Evolutionary conservation across 306 rosid genomes (phyloP).

Genomic region (Acacia crassicarpa): DNA sequence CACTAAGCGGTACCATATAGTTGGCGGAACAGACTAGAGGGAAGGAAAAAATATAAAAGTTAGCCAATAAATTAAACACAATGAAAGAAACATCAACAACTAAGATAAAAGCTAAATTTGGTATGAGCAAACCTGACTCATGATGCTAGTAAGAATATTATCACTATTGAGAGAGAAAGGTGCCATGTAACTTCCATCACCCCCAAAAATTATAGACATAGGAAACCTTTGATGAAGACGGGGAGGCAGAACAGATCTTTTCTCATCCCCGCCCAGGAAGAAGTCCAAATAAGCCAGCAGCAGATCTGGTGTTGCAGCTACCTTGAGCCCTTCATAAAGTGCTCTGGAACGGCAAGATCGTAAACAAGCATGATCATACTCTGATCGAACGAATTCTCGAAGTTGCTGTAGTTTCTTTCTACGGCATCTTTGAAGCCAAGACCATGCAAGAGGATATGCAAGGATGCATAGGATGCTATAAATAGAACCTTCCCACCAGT

Average conservation of each 20-base stretch:
- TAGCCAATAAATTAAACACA: slow-evolving; percentile 23
- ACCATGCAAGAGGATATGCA: slow-evolving; percentile 93
- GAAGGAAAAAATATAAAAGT: slow-evolving; percentile 24
- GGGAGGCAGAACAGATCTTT: slow-evolving; percentile 79
- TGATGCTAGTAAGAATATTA: slow-evolving; percentile 82
- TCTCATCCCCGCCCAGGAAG: slow-evolving; percentile 97
- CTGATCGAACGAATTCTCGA: slow-evolving; percentile 92
- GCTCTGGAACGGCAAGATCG: slow-evolving; percentile 98
- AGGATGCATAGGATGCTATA: slow-evolving; percentile 75
- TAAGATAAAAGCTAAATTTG: slow-evolving; percentile 18
- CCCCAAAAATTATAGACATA: slow-evolving; percentile 82
- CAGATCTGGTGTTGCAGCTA: slow-evolving; percentile 85
- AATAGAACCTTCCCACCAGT: slow-evolving; percentile 99
- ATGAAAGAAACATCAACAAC: slow-evolving; percentile 6
- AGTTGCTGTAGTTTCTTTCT: slow-evolving; percentile 81
- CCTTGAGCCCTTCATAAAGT: slow-evolving; percentile 98
- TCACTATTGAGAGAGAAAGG: slow-evolving; percentile 85
- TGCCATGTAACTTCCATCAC: slow-evolving; percentile 93
- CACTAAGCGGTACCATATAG: slow-evolving; percentile 94
- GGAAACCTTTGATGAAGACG: slow-evolving; percentile 84
- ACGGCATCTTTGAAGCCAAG: slow-evolving; percentile 91
- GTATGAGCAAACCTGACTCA: slow-evolving; percentile 76
- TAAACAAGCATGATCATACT: slow-evolving; percentile 94
- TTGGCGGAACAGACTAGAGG: slow-evolving; percentile 78
- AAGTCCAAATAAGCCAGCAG: slow-evolving; percentile 93